A percentile compares a stretch with the other conserved stretches of the same genome.
phyloP scores from a whole-genome alignment of 1,139 yeast genomes.

The Candida neerlandica region DNA sequence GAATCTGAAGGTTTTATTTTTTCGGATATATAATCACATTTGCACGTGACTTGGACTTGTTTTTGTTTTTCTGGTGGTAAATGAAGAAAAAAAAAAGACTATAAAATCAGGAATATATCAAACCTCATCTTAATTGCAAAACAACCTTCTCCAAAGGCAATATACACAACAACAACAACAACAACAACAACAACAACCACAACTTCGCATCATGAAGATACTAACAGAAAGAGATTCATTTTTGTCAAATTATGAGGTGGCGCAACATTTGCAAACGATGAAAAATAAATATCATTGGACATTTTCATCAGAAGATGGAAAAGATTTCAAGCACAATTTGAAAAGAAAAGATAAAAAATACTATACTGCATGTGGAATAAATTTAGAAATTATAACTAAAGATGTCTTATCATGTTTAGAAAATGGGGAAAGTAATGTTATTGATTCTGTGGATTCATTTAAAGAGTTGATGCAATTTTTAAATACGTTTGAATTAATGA shows the following conservation, averaged over 20 bases:
- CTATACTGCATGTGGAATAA: conserved; percentile 46
- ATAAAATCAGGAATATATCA: not conserved
- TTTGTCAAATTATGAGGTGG: conserved; percentile 73
- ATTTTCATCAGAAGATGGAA: conserved; percentile 41
- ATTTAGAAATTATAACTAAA: conserved; percentile 68
- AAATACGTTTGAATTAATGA: conserved; percentile 63
- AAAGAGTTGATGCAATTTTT: conserved; percentile 53
- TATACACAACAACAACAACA: not conserved
- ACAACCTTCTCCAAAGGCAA: not conserved
- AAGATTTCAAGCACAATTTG: conserved; percentile 26
- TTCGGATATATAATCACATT: not conserved
- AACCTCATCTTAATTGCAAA: not conserved
- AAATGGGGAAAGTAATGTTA: conserved; percentile 44
- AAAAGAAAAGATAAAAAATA: conserved; percentile 40
- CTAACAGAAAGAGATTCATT: conserved; percentile 58
- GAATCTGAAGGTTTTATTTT: no score
- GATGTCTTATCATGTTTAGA: conserved; percentile 57
- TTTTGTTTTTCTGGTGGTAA: no score
- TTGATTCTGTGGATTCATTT: conserved; percentile 52
- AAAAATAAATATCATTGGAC: conserved; percentile 52
- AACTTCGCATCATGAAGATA: conserved; percentile 31
- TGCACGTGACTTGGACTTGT: not conserved
- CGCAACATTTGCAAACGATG: conserved; percentile 56
- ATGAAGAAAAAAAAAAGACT: no score
- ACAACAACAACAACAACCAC: conserved; percentile 14